phyloP scores from a whole-genome alignment of 2,329 filamentous ascomycete species.

The Fusarium subglutinans region DNA sequence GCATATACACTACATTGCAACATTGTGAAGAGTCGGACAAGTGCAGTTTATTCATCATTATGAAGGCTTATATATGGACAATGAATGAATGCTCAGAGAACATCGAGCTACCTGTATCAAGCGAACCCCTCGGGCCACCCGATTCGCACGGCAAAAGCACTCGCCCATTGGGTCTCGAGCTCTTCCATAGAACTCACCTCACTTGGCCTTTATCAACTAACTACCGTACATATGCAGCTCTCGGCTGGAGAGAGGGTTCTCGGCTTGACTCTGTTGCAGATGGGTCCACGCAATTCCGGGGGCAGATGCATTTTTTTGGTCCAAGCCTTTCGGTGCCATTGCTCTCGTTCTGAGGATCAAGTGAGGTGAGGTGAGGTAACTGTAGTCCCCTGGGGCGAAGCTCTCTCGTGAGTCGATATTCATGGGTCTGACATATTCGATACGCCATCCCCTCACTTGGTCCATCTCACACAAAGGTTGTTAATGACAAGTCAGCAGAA shows the following conservation, averaged over 20 bases:
- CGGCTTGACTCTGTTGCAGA: constrained; percentile 28
- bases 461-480: not conserved
- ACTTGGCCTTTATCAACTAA: constrained; percentile 14
- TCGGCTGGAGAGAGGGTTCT: constrained; percentile 30
- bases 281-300: constrained; percentile 14
- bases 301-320: constrained; percentile 1
- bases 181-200: constrained; percentile 2
- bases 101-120: not conserved
- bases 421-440: constrained; percentile 27
- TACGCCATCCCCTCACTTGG: constrained; percentile 8
- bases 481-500: not conserved
- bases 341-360: not conserved
- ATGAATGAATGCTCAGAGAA: not conserved
- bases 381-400: not conserved
- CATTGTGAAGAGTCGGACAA: constrained; percentile 1
- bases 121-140: not conserved
- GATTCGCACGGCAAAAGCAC: constrained; percentile 29
- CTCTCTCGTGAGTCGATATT: constrained; percentile 17
- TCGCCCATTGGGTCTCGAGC: not conserved
- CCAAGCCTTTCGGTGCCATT: constrained; percentile 1
- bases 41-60: not conserved
- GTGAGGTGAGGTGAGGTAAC: not conserved
- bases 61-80: constrained; percentile 1
- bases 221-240: constrained; percentile 17
- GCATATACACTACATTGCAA: not conserved